Evolutionary conservation across 1,139 yeast species (phyloP).

Genomic region (Williopsis jadinii): DNA sequence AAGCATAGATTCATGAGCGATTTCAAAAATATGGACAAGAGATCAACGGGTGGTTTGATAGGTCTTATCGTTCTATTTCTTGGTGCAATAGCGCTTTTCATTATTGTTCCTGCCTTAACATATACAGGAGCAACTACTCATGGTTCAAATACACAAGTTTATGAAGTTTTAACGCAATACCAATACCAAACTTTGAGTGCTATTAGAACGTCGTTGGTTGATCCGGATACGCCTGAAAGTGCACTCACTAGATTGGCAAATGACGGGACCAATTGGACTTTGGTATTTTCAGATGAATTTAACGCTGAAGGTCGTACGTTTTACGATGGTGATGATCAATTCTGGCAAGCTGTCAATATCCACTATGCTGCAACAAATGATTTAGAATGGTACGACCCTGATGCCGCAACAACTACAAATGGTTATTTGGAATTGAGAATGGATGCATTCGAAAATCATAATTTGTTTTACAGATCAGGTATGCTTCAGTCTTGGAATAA

Average conservation of each 20-base stretch:
- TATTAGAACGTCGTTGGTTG: conserved; percentile 42
- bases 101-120: conserved; percentile 16
- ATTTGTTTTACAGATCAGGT: conserved; percentile 51
- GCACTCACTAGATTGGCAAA: conserved; percentile 33
- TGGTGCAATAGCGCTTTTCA: conserved; percentile 58
- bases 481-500: conserved; percentile 59
- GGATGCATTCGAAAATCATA: conserved; percentile 53
- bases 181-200: conserved; percentile 44
- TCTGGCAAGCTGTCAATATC: conserved; percentile 50
- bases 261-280: conserved; percentile 42
- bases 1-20: conserved; percentile 54
- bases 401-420: conserved; percentile 45
- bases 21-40: conserved; percentile 50
- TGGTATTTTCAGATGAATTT: conserved; percentile 55
- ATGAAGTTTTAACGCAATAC: conserved; percentile 40
- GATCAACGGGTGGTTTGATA: conserved; percentile 49
- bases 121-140: conserved; percentile 21
- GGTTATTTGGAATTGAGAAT: conserved; percentile 43
- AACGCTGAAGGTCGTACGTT: conserved; percentile 56
- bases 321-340: conserved; percentile 58
- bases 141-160: conserved; percentile 10
- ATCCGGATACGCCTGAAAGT: conserved; percentile 47
- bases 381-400: conserved; percentile 65
- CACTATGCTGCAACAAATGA: conserved; percentile 56
- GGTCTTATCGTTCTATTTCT: conserved; percentile 51